A percentile compares a stretch with the other conserved stretches of the same genome.
Evolutionary conservation across 2,329 filamentous ascomycete species (phyloP).

Genomic region (Helminthosporium solani): DNA sequence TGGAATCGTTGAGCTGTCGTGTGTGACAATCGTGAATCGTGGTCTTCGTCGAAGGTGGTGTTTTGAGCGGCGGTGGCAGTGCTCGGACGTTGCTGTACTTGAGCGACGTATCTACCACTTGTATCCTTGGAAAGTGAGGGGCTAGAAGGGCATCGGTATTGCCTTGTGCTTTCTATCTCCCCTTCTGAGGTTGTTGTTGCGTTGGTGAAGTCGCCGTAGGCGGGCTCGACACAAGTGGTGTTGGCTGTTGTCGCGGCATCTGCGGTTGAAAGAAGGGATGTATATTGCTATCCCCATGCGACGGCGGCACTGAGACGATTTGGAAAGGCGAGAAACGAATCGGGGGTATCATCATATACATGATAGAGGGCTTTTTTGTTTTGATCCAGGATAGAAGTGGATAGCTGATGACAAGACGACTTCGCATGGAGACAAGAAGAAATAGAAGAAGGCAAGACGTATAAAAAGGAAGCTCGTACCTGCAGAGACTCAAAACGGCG

Average conservation of each 20-base stretch:
- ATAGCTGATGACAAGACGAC: not conserved
- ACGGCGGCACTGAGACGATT: slow-evolving; percentile 21
- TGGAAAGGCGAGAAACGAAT: slow-evolving; percentile 36
- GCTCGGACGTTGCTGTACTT: not conserved
- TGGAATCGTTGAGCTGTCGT: too few relatives aligned
- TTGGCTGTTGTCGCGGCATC: slow-evolving; percentile 8
- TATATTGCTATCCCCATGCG: slow-evolving; percentile 10
- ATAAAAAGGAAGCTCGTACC: not conserved
- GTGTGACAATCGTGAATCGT: too few relatives aligned
- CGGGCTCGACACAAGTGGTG: slow-evolving; percentile 2
- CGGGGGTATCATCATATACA: slow-evolving; percentile 20
- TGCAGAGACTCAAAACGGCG: not conserved
- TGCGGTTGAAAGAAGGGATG: slow-evolving; percentile 25
- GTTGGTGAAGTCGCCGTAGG: slow-evolving; percentile 1
- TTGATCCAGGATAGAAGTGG: not conserved
- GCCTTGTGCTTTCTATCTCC: not conserved
- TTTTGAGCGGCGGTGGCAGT: slow-evolving; percentile 6
- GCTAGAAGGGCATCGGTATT: not conserved
- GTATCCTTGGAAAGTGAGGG: not conserved
- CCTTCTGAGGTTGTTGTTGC: not conserved
- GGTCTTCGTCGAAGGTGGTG: too few relatives aligned
- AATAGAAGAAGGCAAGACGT: not conserved
- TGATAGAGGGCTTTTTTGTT: not conserved
- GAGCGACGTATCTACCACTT: not conserved
- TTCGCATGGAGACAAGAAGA: not conserved